These are phyloP conservation scores for Oehlia diaphana DNA, from an alignment of 192 early-diverging fungal species.

Conservation along the genomic window DNA sequence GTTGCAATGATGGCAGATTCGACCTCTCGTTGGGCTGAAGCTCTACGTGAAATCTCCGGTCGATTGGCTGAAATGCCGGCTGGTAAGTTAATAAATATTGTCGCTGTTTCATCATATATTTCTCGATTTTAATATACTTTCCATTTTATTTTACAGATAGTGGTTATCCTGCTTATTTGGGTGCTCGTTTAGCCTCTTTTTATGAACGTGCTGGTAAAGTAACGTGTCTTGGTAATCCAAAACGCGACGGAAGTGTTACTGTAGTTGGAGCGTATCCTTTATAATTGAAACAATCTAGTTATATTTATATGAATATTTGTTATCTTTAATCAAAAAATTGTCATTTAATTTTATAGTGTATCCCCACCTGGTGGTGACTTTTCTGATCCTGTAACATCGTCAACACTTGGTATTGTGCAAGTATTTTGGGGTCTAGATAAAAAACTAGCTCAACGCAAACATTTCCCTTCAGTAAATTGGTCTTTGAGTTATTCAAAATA, in stretches of 20 bases:
- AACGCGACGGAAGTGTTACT: constrained; percentile 89
- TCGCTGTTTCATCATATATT: background rate
- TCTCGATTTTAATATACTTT: background rate
- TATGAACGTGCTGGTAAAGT: constrained; percentile 99
- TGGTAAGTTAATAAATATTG: constrained; percentile 38
- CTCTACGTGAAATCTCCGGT: constrained; percentile 99
- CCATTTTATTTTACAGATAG: constrained; percentile 57
- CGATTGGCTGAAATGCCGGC: constrained; percentile 99
- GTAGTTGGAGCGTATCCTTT: constrained; percentile 88
- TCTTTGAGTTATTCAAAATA: constrained; percentile 98
- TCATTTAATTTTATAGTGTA: constrained; percentile 56
- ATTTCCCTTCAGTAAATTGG: constrained; percentile 99
- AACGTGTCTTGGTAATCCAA: constrained; percentile 93
- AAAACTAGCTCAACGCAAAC: constrained; percentile 99
- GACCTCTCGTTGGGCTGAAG: constrained; percentile 99
- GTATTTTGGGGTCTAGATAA: constrained; percentile 99
- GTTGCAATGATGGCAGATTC: constrained; percentile 99
- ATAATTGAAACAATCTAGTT: constrained; percentile 12
- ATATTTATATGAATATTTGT: background rate
- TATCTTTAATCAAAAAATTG: background rate
- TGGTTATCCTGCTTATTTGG: constrained; percentile 98
- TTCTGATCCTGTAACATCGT: constrained; percentile 96
- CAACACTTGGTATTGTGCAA: constrained; percentile 98
- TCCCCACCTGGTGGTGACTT: constrained; percentile 99
- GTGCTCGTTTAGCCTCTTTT: constrained; percentile 98